Evolutionary conservation across 331 rosid genomes (phyloP), one percentile per base, ranked within the genome.

Genomic region (Pyracantha coccinea): DNA sequence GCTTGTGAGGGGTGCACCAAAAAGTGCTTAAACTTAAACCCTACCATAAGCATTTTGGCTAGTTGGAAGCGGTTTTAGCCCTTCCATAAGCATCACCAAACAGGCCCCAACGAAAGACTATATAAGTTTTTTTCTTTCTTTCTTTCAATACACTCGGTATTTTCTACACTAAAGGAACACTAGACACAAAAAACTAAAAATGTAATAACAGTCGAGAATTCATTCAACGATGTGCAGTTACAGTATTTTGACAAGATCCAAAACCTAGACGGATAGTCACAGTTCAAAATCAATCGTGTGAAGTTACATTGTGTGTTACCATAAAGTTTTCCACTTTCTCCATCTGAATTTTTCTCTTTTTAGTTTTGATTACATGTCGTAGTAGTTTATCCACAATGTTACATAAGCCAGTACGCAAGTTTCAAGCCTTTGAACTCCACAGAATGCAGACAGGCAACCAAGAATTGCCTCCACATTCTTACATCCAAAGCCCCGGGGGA

Each of bases 381-480:
- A 25, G 19, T 44, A 68, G 33, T 35, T 35, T 58, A 28, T 55
- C n/a, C 1, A 41, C 72, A 14, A 76, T 72, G 62, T 52, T 76
- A 78, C 67, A 79, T 24, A 67, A 21, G 75, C 67, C n/a, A n/a
- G n/a, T 28, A 60, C 54, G 20, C 64, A 32, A 28, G 59, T 29
- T 65, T 78, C 60, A 24, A 29, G 23, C 44, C 73, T 19, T 54
- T 7, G 70, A 78, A 38, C n/a, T 57, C 38, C 68, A 68, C 13
- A 31, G 68, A 55, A 44, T 68, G 77, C 53, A 20, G 12, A 47
- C 32, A 12, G 80, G 87, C 87, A 77, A 77, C 87, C 77, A 73
- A 44, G 70, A 47, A 69, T 83, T 73, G 82, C 77, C 80, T 53
- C 41, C 73, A 12, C 24, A 32, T 24, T 29, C 76, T 33, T 4